Evolutionary conservation across 2,329 filamentous ascomycete genomes (phyloP).

Genomic region (Lasiodiplodia gonubiensis): DNA sequence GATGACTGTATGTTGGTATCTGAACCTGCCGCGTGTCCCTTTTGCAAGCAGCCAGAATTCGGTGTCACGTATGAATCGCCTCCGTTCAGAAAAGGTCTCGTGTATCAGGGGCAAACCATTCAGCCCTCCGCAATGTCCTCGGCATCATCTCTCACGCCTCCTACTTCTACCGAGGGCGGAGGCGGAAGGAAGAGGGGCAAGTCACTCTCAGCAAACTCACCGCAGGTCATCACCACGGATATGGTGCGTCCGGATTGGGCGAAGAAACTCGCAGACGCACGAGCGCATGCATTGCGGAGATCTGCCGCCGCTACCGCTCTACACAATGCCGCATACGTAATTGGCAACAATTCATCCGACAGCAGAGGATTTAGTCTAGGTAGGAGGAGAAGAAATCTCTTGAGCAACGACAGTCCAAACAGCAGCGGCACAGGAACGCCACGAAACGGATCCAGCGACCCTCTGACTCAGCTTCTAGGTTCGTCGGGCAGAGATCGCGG

Average conservation of each 20-base stretch:
- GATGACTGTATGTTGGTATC: slow-evolving; percentile 75
- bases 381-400: slow-evolving; percentile 57
- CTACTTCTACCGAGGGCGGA: slow-evolving; percentile 29
- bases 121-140: slow-evolving; percentile 80
- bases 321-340: slow-evolving; percentile 92
- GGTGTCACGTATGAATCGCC: slow-evolving; percentile 94
- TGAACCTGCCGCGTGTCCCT: slow-evolving; percentile 90
- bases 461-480: slow-evolving; percentile 35
- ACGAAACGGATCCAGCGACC: slow-evolving; percentile 41
- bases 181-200: slow-evolving; percentile 63
- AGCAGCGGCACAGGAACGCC: slow-evolving; percentile 54
- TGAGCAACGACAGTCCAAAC: slow-evolving; percentile 53
- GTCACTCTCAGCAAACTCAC: slow-evolving; percentile 80
- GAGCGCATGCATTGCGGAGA: slow-evolving; percentile 81
- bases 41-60: slow-evolving; percentile 93
- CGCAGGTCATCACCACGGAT: slow-evolving; percentile 90
- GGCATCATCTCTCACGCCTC: slow-evolving; percentile 72
- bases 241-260: slow-evolving; percentile 93
- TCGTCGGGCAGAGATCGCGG: slow-evolving; percentile 37
- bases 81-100: slow-evolving; percentile 82
- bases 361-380: slow-evolving; percentile 57
- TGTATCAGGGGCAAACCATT: slow-evolving; percentile 63
- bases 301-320: slow-evolving; percentile 92
- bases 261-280: slow-evolving; percentile 82
- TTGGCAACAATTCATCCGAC: slow-evolving; percentile 62